Base-by-base conservation (phyloP, 805 yeast species). In the Naumovozyma baii region DNA sequence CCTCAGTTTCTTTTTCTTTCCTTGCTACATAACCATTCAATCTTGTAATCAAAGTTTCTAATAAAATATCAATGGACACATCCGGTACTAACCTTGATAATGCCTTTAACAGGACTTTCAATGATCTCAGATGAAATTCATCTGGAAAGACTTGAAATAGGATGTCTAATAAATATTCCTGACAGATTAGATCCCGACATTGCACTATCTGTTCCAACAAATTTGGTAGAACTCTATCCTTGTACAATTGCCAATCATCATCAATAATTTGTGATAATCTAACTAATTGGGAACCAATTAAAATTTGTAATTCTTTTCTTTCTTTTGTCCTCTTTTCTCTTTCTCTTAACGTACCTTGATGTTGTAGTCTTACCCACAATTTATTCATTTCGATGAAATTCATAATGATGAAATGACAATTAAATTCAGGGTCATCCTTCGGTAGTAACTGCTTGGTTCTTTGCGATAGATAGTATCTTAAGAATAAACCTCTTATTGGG, bases 351-450 rank as follows among this genome's bases (percentile, higher is more conserved):
- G 86, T 95, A 2, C 97, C 97, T 61, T 87, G 95, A 58, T 88
- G 95, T 63, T 90, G 97, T 48, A 88, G 67, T 38, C 98, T 73
- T 3, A 92, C 97, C 98, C 98, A 92, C 35, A 92, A 69, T 61
- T 92, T 92, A 66, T 92, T 92, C 98, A 92, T 92, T 59, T 92
- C 98, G 41, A 90, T 78, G 59, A 92, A 92, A 59, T 92, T 92
- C 15, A 84, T 76, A 38, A 85, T 71, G 28, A 88, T 74, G 54
- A 88, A 90, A 42, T 79, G 77, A 32, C 86, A 81, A 2, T 54
- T 50, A 35, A 59, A 59, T 22, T 51, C 50, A n/a, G 31, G 20
- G 13, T 43, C 45, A 30, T 44, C 51, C 13, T 42, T 33, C 3
- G 68, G 64, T n/a, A 68, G 44, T 17, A 65, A 47, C 36, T 51